These are phyloP conservation scores for Brassica juncea DNA, from an alignment of 345 rosid genomes.

Conservation along the genomic window DNA sequence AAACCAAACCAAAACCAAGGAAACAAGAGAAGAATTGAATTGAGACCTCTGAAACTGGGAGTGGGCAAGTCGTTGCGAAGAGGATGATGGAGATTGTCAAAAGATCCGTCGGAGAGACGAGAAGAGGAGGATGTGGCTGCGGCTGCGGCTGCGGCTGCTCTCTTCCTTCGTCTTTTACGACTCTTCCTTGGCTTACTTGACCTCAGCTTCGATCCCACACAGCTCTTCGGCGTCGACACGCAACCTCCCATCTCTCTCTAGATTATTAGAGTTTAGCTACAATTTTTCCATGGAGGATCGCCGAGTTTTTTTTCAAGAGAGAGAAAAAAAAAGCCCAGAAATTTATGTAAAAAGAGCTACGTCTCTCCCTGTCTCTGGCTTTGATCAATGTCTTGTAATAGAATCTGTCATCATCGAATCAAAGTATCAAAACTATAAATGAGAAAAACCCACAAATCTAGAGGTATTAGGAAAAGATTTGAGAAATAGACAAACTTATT, in stretches of 20 bases:
- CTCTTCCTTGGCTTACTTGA: conserved; percentile 54
- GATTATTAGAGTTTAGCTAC: conserved; percentile 18
- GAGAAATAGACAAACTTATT: conserved; percentile 25
- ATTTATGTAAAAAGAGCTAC: neutral
- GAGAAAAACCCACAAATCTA: neutral
- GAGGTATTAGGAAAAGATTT: neutral
- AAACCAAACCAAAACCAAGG: neutral
- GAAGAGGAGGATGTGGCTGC: conserved; percentile 32
- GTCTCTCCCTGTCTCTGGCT: conserved; percentile 1
- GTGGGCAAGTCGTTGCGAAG: conserved; percentile 47
- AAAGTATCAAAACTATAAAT: conserved; percentile 6
- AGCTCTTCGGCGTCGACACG: conserved; percentile 69
- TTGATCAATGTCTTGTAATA: conserved; percentile 23
- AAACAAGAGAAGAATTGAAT: neutral
- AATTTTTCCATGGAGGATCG: conserved; percentile 20
- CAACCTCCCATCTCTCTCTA: conserved; percentile 64
- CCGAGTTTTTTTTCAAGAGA: neutral
- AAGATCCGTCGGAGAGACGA: conserved; percentile 58
- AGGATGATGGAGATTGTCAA: conserved; percentile 54
- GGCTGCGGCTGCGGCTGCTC: conserved; percentile 27
- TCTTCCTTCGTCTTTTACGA: conserved; percentile 54
- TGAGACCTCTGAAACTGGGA: conserved; percentile 58
- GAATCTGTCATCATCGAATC: conserved; percentile 35
- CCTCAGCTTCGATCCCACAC: conserved; percentile 65
- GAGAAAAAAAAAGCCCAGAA: neutral